Evolutionary conservation across 2,329 filamentous ascomycete genomes (phyloP).

Genomic region (Metarhizium sp.): DNA sequence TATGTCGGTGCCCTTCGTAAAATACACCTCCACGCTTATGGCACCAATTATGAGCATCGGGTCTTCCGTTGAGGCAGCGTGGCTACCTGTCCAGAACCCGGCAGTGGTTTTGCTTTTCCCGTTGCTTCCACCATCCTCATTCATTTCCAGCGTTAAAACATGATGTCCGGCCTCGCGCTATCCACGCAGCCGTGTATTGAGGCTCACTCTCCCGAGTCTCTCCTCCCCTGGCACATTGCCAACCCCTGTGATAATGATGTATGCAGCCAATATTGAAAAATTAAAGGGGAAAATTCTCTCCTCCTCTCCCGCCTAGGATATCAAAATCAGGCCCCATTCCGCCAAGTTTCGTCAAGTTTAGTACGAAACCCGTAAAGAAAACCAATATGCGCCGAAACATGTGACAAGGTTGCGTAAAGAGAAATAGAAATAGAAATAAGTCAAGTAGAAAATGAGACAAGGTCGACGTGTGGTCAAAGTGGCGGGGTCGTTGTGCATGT

Average conservation of each 20-base stretch:
- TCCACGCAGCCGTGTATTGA: not conserved
- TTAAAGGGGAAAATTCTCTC: not conserved
- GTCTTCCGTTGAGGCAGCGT: not conserved
- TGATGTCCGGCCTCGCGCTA: not conserved
- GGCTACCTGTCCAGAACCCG: not conserved
- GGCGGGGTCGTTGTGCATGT: not conserved
- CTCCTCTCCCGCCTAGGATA: conserved; percentile 3
- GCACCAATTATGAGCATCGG: not conserved
- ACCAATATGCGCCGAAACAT: conserved; percentile 3
- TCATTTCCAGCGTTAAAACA: not conserved
- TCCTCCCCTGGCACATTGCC: not conserved
- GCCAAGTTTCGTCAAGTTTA: not conserved
- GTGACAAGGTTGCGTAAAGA: not conserved
- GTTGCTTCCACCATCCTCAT: not conserved
- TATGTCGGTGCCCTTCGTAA: conserved; percentile 4
- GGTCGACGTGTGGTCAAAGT: not conserved
- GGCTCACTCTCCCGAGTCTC: not conserved
- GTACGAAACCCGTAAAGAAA: conserved; percentile 1
- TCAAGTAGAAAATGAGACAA: not conserved
- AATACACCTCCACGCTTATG: conserved; percentile 3
- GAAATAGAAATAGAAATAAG: not conserved
- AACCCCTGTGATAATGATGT: conserved; percentile 1
- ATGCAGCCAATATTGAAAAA: conserved; percentile 2
- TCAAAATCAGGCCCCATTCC: conserved; percentile 4
- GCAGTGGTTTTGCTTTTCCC: not conserved